Evolutionary conservation across 2,329 filamentous ascomycete genomes (phyloP).

Genomic region (Neonectria magnoliae): DNA sequence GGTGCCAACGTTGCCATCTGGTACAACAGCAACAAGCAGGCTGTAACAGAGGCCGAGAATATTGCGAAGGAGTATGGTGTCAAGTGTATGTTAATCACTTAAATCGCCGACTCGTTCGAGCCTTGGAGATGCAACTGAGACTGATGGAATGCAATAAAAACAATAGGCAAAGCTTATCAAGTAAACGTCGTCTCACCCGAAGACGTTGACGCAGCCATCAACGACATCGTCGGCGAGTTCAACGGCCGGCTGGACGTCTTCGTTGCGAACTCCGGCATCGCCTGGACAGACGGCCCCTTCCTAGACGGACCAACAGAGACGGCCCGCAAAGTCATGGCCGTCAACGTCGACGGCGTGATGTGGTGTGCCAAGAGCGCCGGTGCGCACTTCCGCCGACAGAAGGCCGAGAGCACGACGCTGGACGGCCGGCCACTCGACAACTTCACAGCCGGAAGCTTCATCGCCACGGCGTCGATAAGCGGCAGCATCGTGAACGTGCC

Average conservation of each 20-base stretch:
- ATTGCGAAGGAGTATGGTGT: conserved; percentile 74
- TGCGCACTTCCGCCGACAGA: conserved; percentile 75
- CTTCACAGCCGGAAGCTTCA: conserved; percentile 74
- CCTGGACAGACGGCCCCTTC: conserved; percentile 75
- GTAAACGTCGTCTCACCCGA: conserved; percentile 68
- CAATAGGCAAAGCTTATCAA: conserved; percentile 67
- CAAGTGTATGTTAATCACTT: conserved; percentile 65
- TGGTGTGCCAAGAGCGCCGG: conserved; percentile 80
- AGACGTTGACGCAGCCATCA: conserved; percentile 61
- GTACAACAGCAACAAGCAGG: conserved; percentile 76
- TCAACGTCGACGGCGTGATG: conserved; percentile 81
- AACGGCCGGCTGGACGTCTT: conserved; percentile 81
- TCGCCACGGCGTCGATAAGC: conserved; percentile 82
- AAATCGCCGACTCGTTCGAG: too few relatives aligned
- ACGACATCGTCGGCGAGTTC: conserved; percentile 70
- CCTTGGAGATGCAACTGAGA: not conserved
- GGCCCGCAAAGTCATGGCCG: conserved; percentile 73
- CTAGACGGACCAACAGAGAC: conserved; percentile 71
- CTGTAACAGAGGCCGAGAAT: conserved; percentile 67
- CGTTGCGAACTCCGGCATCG: conserved; percentile 80
- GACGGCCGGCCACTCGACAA: conserved; percentile 70
- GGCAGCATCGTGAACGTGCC: conserved; percentile 82
- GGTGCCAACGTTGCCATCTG: conserved; percentile 78
- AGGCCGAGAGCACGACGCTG: conserved; percentile 70
- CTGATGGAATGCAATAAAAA: conserved; percentile 16